Percentiles rank a stretch among this genome's conserved stretches.
These are phyloP conservation scores for Xylaria venustula DNA, from an alignment of 495 filamentous ascomycete genomes.

Conservation along the genomic window DNA sequence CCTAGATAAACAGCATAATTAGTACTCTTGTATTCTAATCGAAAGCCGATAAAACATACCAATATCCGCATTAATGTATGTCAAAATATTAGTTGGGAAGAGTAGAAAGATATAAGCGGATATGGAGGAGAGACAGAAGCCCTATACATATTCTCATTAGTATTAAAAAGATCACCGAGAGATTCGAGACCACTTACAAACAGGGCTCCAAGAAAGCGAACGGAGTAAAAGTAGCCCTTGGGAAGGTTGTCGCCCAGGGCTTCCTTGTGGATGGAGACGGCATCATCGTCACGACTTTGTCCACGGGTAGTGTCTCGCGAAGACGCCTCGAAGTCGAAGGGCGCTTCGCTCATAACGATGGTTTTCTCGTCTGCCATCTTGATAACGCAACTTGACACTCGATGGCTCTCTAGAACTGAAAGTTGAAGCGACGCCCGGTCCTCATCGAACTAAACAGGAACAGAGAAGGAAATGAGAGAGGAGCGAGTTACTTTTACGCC, in stretches of 20 bases:
- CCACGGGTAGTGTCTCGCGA: not conserved
- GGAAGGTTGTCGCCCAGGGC: slow-evolving; percentile 25
- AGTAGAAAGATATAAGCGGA: slow-evolving; percentile 30
- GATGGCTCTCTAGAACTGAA: not conserved
- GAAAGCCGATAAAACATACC: slow-evolving; percentile 15
- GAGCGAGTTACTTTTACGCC: not conserved
- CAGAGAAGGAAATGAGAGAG: not conserved
- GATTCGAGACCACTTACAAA: slow-evolving; percentile 15
- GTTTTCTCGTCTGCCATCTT: not conserved
- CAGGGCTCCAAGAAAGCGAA: slow-evolving; percentile 24
- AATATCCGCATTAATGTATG: slow-evolving; percentile 29
- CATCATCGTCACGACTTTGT: slow-evolving; percentile 16
- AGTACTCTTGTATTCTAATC: not conserved
- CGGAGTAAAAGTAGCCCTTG: slow-evolving; percentile 27
- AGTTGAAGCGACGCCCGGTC: not conserved
- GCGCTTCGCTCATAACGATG: not conserved
- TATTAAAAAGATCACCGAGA: not conserved
- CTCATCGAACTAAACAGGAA: not conserved
- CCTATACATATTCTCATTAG: slow-evolving; percentile 13
- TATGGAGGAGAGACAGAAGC: slow-evolving; percentile 24
- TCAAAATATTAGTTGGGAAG: slow-evolving; percentile 27
- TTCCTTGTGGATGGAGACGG: slow-evolving; percentile 18
- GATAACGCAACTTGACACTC: not conserved
- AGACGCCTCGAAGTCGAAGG: slow-evolving; percentile 11
- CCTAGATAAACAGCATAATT: slow-evolving; percentile 30